Percentiles rank a stretch among this genome's conserved stretches.
These are phyloP conservation scores for Fraxinus velutina DNA, from an alignment of 305 asterid species.

Conservation along the genomic window DNA sequence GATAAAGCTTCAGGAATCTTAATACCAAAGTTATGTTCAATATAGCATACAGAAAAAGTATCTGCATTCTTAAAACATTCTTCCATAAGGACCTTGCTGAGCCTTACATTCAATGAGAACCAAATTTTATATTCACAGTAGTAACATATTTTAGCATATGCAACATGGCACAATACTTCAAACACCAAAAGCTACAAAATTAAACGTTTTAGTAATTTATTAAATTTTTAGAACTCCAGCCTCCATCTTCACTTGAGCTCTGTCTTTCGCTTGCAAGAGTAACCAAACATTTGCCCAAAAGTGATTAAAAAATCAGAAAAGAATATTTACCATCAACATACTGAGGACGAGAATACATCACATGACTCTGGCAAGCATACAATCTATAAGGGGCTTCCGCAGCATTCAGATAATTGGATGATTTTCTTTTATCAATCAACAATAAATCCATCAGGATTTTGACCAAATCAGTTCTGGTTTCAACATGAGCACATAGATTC, in stretches of 20 bases:
- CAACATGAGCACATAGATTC: constrained; percentile 89
- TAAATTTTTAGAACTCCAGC: background rate
- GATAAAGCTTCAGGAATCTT: constrained; percentile 9
- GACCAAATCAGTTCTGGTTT: constrained; percentile 68
- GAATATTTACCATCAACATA: constrained; percentile 59
- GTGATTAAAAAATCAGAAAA: constrained; percentile 3
- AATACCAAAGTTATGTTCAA: background rate
- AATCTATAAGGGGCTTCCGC: constrained; percentile 79
- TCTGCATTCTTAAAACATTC: background rate
- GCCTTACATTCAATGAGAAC: background rate
- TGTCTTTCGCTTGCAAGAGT: background rate
- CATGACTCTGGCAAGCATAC: constrained; percentile 89
- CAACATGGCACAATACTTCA: background rate
- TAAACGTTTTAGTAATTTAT: no score
- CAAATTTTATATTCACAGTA: background rate
- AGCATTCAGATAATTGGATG: constrained; percentile 44
- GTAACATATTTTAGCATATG: background rate
- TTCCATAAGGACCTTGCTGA: background rate
- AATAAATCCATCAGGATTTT: constrained; percentile 81
- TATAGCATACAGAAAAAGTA: background rate
- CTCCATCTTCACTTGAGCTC: background rate
- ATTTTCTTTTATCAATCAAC: constrained; percentile 63
- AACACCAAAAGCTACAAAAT: background rate
- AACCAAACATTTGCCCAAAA: background rate
- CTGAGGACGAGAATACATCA: constrained; percentile 93